Percentiles rank a stretch among this genome's conserved stretches.
phyloP scores from a whole-genome alignment of 345 rosid genomes.

The Adansonia digitata region DNA sequence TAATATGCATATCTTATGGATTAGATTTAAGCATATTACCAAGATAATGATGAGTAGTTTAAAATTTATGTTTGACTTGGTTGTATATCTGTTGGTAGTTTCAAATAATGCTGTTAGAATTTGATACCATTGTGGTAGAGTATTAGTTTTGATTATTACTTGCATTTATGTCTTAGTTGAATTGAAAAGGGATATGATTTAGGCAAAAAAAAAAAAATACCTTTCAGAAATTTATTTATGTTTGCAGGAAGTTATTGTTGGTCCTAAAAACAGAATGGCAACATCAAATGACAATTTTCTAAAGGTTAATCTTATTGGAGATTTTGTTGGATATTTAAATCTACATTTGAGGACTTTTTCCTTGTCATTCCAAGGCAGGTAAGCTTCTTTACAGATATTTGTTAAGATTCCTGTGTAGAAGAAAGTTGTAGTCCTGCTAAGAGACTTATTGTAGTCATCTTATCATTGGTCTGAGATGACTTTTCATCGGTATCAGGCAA shows the following conservation, averaged over 20 bases:
- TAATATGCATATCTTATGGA: neutral
- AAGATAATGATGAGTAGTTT: neutral
- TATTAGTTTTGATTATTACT: neutral
- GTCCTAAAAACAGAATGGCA: constrained; percentile 79
- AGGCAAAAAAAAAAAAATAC: neutral
- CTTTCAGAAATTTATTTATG: neutral
- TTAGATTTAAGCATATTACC: neutral
- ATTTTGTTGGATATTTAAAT: constrained; percentile 73
- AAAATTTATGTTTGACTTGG: neutral
- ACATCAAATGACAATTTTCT: constrained; percentile 67
- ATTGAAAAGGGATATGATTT: neutral
- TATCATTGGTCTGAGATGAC: neutral
- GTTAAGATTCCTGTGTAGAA: neutral
- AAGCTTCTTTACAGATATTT: constrained; percentile 11
- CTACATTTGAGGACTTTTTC: constrained; percentile 74
- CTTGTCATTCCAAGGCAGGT: constrained; percentile 87
- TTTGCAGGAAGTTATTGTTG: constrained; percentile 64
- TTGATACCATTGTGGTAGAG: neutral
- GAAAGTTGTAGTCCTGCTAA: neutral
- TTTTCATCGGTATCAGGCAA: neutral
- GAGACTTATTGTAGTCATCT: neutral
- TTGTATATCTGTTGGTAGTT: neutral
- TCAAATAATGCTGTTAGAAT: neutral
- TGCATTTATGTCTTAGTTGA: neutral
- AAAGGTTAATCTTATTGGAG: constrained; percentile 84